These are phyloP conservation scores for Ziziphus jujuba DNA, from an alignment of 306 rosid genomes.

Conservation along the genomic window DNA sequence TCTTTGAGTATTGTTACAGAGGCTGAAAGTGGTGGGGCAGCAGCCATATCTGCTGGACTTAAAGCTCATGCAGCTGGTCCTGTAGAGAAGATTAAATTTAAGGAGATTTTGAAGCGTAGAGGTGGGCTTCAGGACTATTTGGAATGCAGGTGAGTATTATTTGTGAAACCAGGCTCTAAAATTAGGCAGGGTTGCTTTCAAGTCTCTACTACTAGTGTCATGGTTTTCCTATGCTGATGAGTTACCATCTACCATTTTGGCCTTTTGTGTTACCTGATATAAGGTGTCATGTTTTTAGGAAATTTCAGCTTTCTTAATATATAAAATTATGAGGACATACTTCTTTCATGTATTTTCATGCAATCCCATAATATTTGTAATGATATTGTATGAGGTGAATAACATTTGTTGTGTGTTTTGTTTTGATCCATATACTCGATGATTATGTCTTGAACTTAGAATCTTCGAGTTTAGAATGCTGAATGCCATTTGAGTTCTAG, in stretches of 20 bases:
- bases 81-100: constrained; percentile 88
- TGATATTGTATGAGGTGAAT: too few species aligned
- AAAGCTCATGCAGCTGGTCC: constrained; percentile 82
- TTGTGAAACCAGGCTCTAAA: constrained; percentile 27
- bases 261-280: not conserved
- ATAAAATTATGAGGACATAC: not conserved
- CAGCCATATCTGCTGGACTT: constrained; percentile 93
- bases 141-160: constrained; percentile 76
- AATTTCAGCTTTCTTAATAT: not conserved
- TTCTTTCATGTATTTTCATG: not conserved
- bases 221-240: constrained; percentile 1
- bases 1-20: constrained; percentile 56
- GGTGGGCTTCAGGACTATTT: constrained; percentile 94
- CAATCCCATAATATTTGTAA: too few species aligned
- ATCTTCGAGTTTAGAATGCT: not conserved
- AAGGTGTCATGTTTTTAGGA: constrained; percentile 1
- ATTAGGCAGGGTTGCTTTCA: constrained; percentile 28
- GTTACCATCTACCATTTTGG: constrained; percentile 16
- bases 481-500: not conserved
- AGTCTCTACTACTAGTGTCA: constrained; percentile 13
- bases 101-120: constrained; percentile 90
- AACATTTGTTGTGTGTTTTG: not conserved
- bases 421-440: not conserved
- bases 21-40: constrained; percentile 69
- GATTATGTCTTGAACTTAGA: too few species aligned